Evolutionary conservation across 495 filamentous ascomycete genomes (phyloP), one percentile per base, ranked within the genome.

Genomic region (Staphylotrichum longicolle): DNA sequence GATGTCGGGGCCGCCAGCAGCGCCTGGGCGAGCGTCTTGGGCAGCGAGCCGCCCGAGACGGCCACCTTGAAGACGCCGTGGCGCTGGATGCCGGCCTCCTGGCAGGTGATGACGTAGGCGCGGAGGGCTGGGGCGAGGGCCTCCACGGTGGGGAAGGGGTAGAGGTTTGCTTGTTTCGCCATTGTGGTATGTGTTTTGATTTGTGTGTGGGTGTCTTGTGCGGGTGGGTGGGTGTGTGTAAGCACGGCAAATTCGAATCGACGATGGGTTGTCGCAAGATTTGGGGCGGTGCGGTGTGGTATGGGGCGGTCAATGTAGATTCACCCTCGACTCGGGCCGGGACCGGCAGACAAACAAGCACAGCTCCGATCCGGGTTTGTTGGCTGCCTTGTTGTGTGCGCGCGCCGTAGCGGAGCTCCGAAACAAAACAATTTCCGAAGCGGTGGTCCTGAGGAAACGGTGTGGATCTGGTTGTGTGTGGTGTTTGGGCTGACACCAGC

Each of bases 1-100:
- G 87, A 84, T 60, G 82, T 77, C 15, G 84, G 75, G 1, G 80
- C 75, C 1, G 86, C 73, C 4, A 98, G 84, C 9, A 98, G 86
- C 3, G 91, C 89, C 48, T 78, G 69, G 20, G 91, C 91, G 30
- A 98, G 89, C 33, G 88, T 89, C 58, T 87, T 84, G 30, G 94
- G 94, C 7, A 98, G 86, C 12, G 95, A 98, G 51, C 94, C 95
- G 66, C 95, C 94, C 2, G 94, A 98, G 47, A 98, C 88, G 48
- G 86, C 94, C 61, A 98, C 80, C 70, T 93, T 93, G 82, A 98
- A 96, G 68, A 80, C 83, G 56, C 79, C 77, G 75, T 98, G 94
- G 53, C 91, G 90, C 49, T 78, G 77, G 15, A 98, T 69, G 37
- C 90, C 90, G 39, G 86, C 82, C 66, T 86, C 88, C 77, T 98